Percentiles rank a stretch among this genome's conserved stretches.
These are phyloP conservation scores for Mollisiaceae sp. DNA, from an alignment of 2,329 filamentous ascomycete species.

Conservation along the genomic window DNA sequence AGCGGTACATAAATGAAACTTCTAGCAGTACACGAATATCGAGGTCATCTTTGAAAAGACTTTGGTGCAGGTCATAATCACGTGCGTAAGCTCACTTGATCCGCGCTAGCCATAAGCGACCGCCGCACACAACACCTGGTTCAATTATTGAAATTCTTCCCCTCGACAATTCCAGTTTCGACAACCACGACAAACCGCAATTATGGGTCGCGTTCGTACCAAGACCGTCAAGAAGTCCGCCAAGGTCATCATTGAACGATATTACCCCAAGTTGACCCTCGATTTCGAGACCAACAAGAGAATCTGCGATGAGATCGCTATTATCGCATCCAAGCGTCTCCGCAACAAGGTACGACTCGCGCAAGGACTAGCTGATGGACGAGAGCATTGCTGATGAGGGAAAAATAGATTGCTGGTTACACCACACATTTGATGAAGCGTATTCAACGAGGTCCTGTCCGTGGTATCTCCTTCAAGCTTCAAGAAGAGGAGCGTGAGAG, in stretches of 20 bases:
- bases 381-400: not conserved
- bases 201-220: slow-evolving; percentile 51
- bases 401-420: slow-evolving; percentile 87
- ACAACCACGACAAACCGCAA: slow-evolving; percentile 39
- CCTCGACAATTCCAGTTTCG: slow-evolving; percentile 25
- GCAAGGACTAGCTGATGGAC: slow-evolving; percentile 4
- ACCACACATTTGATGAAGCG: slow-evolving; percentile 99
- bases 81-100: not conserved
- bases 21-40: too few relatives aligned
- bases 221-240: slow-evolving; percentile 61
- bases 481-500: slow-evolving; percentile 99
- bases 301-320: slow-evolving; percentile 99
- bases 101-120: not conserved
- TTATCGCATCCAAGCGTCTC: slow-evolving; percentile 98
- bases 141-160: slow-evolving; percentile 5
- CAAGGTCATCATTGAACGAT: slow-evolving; percentile 99
- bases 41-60: too few relatives aligned
- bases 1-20: too few relatives aligned
- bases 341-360: slow-evolving; percentile 83
- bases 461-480: slow-evolving; percentile 99
- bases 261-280: slow-evolving; percentile 96
- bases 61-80: not conserved
- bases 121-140: not conserved
- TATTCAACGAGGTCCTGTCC: slow-evolving; percentile 98
- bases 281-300: slow-evolving; percentile 99